These are phyloP conservation scores for Paecilomyces dactylethromorphus DNA, from an alignment of 2,329 filamentous ascomycete genomes.

Conservation along the genomic window DNA sequence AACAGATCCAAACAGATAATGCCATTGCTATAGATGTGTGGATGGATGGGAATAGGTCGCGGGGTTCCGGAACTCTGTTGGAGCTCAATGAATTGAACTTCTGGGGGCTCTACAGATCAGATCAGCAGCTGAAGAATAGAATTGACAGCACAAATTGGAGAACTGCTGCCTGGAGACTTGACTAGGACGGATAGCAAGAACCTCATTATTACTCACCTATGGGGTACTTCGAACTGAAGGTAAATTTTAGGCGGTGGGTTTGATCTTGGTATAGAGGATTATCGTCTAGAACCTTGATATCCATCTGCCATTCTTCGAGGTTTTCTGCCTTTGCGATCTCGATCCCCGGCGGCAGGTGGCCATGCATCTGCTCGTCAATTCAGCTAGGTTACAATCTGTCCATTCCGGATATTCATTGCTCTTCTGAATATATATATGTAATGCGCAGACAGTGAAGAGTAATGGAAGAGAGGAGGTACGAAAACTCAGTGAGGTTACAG, in stretches of 20 bases:
- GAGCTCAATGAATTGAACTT: conserved; percentile 77
- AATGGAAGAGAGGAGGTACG: neutral
- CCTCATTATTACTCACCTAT: conserved; percentile 62
- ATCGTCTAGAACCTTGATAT: conserved; percentile 80
- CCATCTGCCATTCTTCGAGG: conserved; percentile 84
- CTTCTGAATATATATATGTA: neutral
- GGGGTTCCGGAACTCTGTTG: conserved; percentile 32
- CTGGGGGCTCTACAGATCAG: conserved; percentile 70
- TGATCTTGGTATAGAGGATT: conserved; percentile 83
- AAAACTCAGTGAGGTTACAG: neutral
- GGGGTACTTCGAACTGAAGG: conserved; percentile 76
- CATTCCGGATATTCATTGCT: neutral
- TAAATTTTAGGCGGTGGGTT: conserved; percentile 79
- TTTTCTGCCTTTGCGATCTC: conserved; percentile 72
- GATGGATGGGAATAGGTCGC: conserved; percentile 78
- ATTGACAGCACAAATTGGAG: neutral
- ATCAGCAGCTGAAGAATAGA: neutral
- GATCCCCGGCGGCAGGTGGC: conserved; percentile 61
- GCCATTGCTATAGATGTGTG: conserved; percentile 96
- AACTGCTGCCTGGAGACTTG: neutral
- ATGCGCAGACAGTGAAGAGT: neutral
- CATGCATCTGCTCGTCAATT: conserved; percentile 44
- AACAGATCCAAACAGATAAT: conserved; percentile 97
- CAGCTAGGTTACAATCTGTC: neutral
- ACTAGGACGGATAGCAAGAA: neutral